phyloP scores from a whole-genome alignment of 108 stramenopile species.

The Aurantiochytrium sp. region DNA sequence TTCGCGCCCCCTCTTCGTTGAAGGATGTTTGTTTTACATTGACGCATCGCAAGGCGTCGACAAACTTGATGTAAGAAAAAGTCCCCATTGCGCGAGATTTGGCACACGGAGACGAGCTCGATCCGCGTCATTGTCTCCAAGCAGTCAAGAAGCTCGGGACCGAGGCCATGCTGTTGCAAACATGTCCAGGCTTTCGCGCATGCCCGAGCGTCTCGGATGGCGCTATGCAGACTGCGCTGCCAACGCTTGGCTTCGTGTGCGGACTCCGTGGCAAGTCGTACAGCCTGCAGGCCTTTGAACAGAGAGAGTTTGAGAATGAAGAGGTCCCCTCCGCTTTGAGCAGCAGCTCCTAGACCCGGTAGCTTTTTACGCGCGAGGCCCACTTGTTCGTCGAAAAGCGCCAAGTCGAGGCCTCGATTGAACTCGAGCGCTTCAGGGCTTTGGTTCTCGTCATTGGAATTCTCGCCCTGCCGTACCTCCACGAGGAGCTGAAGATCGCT shows the following conservation, averaged over 20 bases:
- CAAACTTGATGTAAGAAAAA: neutral
- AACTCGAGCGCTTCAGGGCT: neutral
- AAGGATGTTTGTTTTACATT: neutral
- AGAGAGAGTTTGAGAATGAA: neutral
- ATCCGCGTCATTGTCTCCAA: neutral
- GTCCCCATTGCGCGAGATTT: neutral
- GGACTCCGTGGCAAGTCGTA: neutral
- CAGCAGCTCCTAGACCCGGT: too few species aligned
- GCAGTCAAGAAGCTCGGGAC: neutral
- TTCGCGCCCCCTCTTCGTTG: neutral
- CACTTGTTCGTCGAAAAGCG: neutral
- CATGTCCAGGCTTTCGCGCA: neutral
- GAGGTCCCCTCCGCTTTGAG: neutral
- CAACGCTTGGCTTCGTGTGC: neutral
- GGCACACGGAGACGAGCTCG: neutral
- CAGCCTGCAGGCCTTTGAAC: neutral
- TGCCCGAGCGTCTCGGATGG: neutral
- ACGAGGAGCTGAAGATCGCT: neutral
- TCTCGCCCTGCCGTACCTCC: neutral
- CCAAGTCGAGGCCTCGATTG: neutral
- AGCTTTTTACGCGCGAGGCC: neutral
- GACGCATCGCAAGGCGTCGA: neutral
- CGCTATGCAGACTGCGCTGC: neutral
- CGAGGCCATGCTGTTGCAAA: neutral
- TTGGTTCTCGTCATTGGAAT: too few species aligned